Base-by-base conservation (phyloP, 176 grass and related monocot species). In the Elaeis guineensis region DNA sequence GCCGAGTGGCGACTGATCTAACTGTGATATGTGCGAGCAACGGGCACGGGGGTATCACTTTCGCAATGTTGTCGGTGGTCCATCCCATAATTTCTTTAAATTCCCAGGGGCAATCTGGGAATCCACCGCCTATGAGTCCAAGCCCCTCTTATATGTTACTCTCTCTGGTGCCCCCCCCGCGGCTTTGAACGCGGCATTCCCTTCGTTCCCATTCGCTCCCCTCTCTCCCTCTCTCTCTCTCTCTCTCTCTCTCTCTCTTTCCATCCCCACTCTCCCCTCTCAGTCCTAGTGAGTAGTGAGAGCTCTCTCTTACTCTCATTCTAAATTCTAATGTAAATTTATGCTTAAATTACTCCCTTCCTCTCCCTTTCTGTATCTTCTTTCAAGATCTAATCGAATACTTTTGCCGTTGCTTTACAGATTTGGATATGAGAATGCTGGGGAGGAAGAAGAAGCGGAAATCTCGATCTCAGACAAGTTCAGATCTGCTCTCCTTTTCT, bases 401-500 rank as follows among this genome's bases (percentile, higher is more conserved):
- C 11, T 44, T 11, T 44, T 44, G 35, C 9, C 2, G 11, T 44
- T 12, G 35, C 2, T 44, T 44, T 44, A 9, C 9, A 44, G 35
- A 1, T 44, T 44, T 2, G 35, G 35, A 44, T 35, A 44, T 44
- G 35, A 44, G 35, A 44, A 44, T 2, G 35, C 11, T 44, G 11
- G 35, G 35, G 35, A 44, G 35, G 35, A 83, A 89, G 88, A 80
- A 86, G 39, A 78, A 72, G 58, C 72, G 21, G 73, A 80, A 79
- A 83, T 83, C 81, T 59, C 75, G 35, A 44, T 44, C 35, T 44
- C 35, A 1, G 2, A 14, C 35, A 44, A 44, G 35, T 44, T 2
- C 35, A 44, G 35, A 44, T 44, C 35, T 44, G 35, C 35, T 44
- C 35, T 44, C 35, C 35, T 44, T 44, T 44, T 12, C 35, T 44